Conservation (phyloP, 768 basidiomycete species). For the Termitomyces sp. region DNA sequence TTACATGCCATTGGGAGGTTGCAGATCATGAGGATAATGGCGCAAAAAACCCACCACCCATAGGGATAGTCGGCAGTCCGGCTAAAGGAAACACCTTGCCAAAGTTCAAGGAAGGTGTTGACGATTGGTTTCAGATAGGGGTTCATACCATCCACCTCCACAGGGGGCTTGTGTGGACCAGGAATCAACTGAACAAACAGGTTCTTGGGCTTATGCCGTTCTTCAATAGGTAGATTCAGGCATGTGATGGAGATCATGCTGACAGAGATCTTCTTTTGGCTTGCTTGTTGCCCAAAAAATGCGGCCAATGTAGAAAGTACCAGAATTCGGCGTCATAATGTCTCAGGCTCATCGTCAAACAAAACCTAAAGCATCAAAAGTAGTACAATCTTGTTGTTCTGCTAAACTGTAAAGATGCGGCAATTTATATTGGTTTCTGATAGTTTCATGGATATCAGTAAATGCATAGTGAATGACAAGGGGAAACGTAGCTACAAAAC, state of each 20-base stretch:
- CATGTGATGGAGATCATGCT: constrained; percentile 33
- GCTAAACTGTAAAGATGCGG: no score
- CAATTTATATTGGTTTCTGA: no score
- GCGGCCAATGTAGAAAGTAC: no score
- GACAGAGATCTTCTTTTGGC: constrained; percentile 24
- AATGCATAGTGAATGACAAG: no score
- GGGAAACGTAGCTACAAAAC: no score
- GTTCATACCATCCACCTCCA: constrained; percentile 20
- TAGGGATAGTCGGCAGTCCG: constrained; percentile 4
- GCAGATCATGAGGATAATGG: constrained; percentile 22
- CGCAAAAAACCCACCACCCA: constrained; percentile 10
- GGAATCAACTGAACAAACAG: constrained; percentile 32
- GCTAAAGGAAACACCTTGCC: constrained; percentile 11
- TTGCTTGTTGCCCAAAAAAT: not conserved
- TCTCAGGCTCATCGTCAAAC: no score
- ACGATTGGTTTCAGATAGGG: constrained; percentile 26
- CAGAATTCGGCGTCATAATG: no score
- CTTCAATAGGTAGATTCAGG: constrained; percentile 32
- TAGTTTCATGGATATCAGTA: no score
- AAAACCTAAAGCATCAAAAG: no score
- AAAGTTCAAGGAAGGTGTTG: constrained; percentile 22
- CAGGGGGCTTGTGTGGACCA: constrained; percentile 30
- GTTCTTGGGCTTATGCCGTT: constrained; percentile 26
- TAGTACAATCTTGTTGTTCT: no score
- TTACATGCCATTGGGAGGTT: constrained; percentile 30